A percentile compares a stretch with the other conserved stretches of the same genome.
These are phyloP conservation scores for Rhizopogon rudus DNA, from an alignment of 768 basidiomycete species.

Conservation along the genomic window DNA sequence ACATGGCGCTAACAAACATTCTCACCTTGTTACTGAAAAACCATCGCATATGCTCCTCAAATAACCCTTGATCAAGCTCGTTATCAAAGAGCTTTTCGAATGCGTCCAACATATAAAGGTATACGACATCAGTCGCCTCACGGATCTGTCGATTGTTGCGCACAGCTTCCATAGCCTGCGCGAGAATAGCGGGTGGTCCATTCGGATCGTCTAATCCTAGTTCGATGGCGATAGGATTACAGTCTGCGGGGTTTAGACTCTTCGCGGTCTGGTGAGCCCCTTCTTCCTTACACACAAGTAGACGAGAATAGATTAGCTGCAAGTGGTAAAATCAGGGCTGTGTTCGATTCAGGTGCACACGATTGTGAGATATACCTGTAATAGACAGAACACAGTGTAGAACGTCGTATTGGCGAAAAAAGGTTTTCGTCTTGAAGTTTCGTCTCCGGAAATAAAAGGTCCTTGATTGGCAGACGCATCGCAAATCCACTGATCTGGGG, in stretches of 20 bases:
- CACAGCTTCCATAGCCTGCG: constrained; percentile 59
- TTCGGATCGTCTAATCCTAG: constrained; percentile 84
- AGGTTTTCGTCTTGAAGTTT: constrained; percentile 39
- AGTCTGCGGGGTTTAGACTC: constrained; percentile 59
- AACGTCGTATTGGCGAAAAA: constrained; percentile 93
- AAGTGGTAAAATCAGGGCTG: constrained; percentile 7
- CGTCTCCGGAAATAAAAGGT: constrained; percentile 20
- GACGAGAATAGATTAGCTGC: constrained; percentile 85
- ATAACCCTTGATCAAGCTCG: constrained; percentile 87
- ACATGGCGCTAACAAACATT: neutral
- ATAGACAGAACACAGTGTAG: constrained; percentile 81
- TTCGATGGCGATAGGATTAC: constrained; percentile 78
- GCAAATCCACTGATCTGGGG: constrained; percentile 57
- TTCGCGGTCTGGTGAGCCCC: constrained; percentile 65
- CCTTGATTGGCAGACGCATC: constrained; percentile 32
- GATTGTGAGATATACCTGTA: constrained; percentile 56
- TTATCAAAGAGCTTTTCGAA: constrained; percentile 93
- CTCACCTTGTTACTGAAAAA: constrained; percentile 85
- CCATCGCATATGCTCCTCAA: constrained; percentile 95
- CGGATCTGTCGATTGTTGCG: constrained; percentile 40
- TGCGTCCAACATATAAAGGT: constrained; percentile 82
- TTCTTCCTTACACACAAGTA: constrained; percentile 80
- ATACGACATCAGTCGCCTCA: constrained; percentile 63
- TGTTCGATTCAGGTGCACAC: constrained; percentile 3
- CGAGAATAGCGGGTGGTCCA: constrained; percentile 61